Conservation (phyloP, 768 basidiomycete genomes). For the Hydnomerulius pinastri region DNA sequence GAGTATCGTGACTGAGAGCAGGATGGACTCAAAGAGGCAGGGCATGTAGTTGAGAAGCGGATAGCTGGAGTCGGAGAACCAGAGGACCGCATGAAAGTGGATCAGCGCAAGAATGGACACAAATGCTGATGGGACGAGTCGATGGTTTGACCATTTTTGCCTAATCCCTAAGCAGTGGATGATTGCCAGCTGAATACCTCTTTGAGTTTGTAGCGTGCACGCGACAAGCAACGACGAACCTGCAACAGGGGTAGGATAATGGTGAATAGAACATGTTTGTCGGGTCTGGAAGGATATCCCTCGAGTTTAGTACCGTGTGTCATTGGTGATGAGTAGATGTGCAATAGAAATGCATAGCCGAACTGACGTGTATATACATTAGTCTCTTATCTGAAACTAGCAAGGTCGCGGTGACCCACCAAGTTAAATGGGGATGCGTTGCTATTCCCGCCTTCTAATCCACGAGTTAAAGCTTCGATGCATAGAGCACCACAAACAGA, state of each 20-base stretch:
- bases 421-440: constrained; percentile 71
- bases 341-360: constrained; percentile 74
- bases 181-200: constrained; percentile 49
- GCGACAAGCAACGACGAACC: constrained; percentile 37
- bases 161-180: constrained; percentile 68
- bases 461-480: constrained; percentile 66
- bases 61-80: constrained; percentile 49
- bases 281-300: constrained; percentile 61
- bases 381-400: constrained; percentile 6
- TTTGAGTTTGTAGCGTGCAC: background rate
- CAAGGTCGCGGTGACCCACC: constrained; percentile 45
- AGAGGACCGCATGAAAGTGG: constrained; percentile 69
- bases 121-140: constrained; percentile 69
- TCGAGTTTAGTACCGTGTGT: constrained; percentile 48
- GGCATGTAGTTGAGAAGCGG: constrained; percentile 77
- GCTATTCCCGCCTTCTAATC: constrained; percentile 61
- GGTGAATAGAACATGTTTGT: constrained; percentile 72
- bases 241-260: constrained; percentile 74
- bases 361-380: constrained; percentile 44
- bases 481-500: constrained; percentile 66
- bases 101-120: constrained; percentile 58
- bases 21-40: constrained; percentile 66
- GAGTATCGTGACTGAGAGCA: constrained; percentile 57
- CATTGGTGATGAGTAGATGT: constrained; percentile 69
- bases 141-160: constrained; percentile 61